phyloP scores from a whole-genome alignment of 2,329 filamentous ascomycete genomes.

The Colletotrichum liaoningense region DNA sequence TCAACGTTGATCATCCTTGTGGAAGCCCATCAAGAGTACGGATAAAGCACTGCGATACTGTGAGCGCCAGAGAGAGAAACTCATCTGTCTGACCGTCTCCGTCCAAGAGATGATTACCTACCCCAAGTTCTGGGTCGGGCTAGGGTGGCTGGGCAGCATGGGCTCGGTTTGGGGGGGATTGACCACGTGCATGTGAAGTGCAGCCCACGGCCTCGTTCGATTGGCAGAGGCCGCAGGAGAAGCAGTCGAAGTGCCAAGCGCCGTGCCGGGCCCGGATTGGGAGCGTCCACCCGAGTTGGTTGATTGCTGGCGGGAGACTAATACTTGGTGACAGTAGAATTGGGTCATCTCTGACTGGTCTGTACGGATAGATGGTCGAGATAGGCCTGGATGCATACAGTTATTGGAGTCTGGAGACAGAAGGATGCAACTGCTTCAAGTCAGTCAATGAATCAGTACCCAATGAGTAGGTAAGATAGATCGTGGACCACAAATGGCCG shows the following conservation, averaged over 20 bases:
- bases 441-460: not conserved
- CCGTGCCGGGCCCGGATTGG: constrained; percentile 32
- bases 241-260: constrained; percentile 21
- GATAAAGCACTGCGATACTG: not conserved
- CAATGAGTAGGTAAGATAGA: not conserved
- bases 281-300: constrained; percentile 28
- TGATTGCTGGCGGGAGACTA: not conserved
- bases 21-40: constrained; percentile 1
- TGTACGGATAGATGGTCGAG: not conserved
- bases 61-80: not conserved
- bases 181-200: constrained; percentile 12
- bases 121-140: not conserved
- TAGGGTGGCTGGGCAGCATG: not conserved
- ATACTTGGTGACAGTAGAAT: constrained; percentile 3
- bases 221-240: constrained; percentile 9
- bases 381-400: not conserved
- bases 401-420: not conserved
- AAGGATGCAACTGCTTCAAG: not conserved
- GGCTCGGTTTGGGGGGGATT: not conserved
- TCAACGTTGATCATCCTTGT: not conserved
- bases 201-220: not conserved
- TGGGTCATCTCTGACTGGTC: not conserved
- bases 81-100: not conserved
- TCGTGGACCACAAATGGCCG: not conserved
- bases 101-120: not conserved